Conservation (phyloP, 257 asterid genomes). For the Paulownia fortunei region DNA sequence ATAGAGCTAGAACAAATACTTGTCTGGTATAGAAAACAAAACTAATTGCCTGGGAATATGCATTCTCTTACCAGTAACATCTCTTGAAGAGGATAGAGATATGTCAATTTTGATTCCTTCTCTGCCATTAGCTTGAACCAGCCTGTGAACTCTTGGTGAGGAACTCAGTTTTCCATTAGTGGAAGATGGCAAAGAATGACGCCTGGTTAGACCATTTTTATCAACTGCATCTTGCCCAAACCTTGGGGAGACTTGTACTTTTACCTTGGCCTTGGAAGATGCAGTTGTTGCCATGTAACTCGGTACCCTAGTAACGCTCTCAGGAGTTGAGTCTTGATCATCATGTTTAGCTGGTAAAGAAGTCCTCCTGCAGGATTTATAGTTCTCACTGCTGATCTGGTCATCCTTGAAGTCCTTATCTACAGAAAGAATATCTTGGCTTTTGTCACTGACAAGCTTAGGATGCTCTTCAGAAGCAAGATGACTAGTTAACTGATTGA, state of each 20-base stretch:
- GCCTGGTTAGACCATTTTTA: constrained; percentile 45
- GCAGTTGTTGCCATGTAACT: constrained; percentile 72
- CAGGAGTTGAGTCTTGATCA: constrained; percentile 23
- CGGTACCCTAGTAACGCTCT: constrained; percentile 44
- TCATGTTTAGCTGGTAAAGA: constrained; percentile 47
- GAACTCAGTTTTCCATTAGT: constrained; percentile 46
- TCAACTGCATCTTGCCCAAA: constrained; percentile 48
- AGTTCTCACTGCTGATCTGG: constrained; percentile 32
- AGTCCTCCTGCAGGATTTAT: constrained; percentile 43
- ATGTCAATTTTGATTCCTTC: constrained; percentile 51
- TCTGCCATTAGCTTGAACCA: constrained; percentile 53
- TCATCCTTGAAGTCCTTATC: constrained; percentile 42
- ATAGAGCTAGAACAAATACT: neutral
- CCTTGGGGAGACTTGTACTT: constrained; percentile 55
- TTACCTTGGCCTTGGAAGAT: constrained; percentile 62
- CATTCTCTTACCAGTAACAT: constrained; percentile 26
- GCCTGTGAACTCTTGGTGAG: constrained; percentile 57
- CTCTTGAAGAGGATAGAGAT: constrained; percentile 58
- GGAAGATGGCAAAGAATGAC: constrained; percentile 61
- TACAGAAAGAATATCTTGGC: constrained; percentile 15
- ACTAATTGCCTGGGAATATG: neutral
- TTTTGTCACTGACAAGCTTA: constrained; percentile 24
- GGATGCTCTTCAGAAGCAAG: constrained; percentile 14
- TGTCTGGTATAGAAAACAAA: neutral
- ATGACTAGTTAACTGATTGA: constrained; percentile 16